Evolutionary conservation across 768 basidiomycete genomes (phyloP).

Genomic region (Macrocybe gigantea): DNA sequence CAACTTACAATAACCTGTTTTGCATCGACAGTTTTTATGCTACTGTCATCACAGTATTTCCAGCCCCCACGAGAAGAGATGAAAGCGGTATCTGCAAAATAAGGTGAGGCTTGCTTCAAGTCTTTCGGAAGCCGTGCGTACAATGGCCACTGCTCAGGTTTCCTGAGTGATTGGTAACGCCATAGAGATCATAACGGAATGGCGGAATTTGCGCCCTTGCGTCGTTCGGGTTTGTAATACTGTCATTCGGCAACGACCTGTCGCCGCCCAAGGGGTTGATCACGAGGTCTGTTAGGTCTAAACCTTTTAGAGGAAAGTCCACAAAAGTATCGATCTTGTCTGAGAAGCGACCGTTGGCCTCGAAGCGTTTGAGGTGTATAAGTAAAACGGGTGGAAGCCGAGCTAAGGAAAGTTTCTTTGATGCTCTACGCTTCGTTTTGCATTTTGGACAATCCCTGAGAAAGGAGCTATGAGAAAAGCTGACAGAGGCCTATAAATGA

Average conservation of each 20-base stretch:
- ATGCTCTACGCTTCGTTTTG: conserved; percentile 81
- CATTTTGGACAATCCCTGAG: conserved; percentile 91
- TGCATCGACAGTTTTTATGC: conserved; percentile 64
- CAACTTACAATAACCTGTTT: conserved; percentile 77
- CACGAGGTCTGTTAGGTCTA: conserved; percentile 76
- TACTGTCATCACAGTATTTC: conserved; percentile 93
- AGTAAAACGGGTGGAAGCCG: conserved; percentile 90
- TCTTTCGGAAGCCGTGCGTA: conserved; percentile 33
- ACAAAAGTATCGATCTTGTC: conserved; percentile 96
- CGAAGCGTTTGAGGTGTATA: conserved; percentile 91
- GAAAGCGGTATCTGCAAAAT: conserved; percentile 78
- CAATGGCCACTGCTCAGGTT: conserved; percentile 95
- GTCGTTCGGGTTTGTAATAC: conserved; percentile 51
- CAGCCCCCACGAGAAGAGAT: conserved; percentile 84
- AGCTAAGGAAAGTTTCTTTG: conserved; percentile 84
- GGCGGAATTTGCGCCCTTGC: conserved; percentile 82
- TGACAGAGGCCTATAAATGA: background rate
- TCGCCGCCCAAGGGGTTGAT: conserved; percentile 59
- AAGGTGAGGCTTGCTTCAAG: background rate
- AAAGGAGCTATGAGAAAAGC: background rate
- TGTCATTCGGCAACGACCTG: conserved; percentile 53
- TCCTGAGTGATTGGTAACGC: conserved; percentile 94
- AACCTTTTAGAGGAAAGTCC: conserved; percentile 69
- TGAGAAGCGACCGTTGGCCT: conserved; percentile 84
- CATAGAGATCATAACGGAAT: conserved; percentile 91